Base-by-base conservation (phyloP, 1,139 yeast genomes). In the Debaryomycetaceae sp. region DNA sequence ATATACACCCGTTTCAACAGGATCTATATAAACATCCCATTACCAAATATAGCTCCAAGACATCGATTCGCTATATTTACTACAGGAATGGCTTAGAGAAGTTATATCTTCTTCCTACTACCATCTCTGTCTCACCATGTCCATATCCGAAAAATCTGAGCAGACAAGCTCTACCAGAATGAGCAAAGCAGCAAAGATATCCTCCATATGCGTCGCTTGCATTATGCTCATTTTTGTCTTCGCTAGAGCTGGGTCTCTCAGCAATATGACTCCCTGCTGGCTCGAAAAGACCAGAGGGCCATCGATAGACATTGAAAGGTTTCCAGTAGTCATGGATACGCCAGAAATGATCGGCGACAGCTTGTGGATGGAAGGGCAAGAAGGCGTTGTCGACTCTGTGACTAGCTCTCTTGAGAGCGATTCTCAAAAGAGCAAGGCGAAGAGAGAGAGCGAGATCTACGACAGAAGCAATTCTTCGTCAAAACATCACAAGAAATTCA, bases 381-480 rank as follows among this genome's bases (percentile, higher is more conserved):
- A 17, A 17, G 20, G 20, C 4, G 4, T 17, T 4, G 20, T 17
- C 20, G 20, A 17, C 20, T 17, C 20, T 17, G 20, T 17, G 20
- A 17, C 20, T 4, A 4, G 20, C 20, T 17, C 20, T 17, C 20
- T 17, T 17, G 20, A 17, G 20, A 17, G 20, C 20, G 20, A 17
- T 17, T 17, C 20, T 17, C 20, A 17, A 17, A 17, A 17, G 20
- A 17, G 20, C 20, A 17, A 17, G 20, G 20, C 20, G 20, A 17
- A 17, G 20, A 17, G 20, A 17, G 20, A 17, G 20, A 17, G 20
- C 20, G 20, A 17, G 20, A 17, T 17, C 20, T 17, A 17, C 20
- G 20, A 17, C 20, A 17, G 20, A 17, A 17, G 20, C 20, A 4
- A 17, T 44, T 57, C 5, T 59, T 53, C 8, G 47, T 60, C 30